Conservation (phyloP, 2,329 filamentous ascomycete genomes). For the Dactylellina drechsleri region DNA sequence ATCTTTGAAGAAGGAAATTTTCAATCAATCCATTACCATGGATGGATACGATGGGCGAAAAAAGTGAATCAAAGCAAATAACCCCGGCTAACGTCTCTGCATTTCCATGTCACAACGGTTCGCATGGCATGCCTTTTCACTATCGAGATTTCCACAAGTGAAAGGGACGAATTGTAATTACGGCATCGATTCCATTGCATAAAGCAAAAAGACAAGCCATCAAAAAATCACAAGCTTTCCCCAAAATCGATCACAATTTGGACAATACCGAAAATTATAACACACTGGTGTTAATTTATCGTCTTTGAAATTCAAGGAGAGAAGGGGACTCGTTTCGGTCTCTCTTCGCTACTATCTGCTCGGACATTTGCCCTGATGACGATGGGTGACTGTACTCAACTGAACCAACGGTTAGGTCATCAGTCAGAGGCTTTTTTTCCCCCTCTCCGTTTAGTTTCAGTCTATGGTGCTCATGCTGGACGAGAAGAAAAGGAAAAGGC, state of each 20-base stretch:
- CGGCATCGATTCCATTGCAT: not conserved
- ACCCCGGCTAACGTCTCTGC: conserved; percentile 46
- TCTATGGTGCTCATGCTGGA: conserved; percentile 33
- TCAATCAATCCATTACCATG: not conserved
- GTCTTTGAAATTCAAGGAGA: no score
- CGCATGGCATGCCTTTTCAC: not conserved
- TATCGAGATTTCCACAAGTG: not conserved
- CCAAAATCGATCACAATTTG: not conserved
- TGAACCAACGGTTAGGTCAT: conserved; percentile 25
- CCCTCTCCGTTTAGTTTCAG: conserved; percentile 15
- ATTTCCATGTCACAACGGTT: conserved; percentile 32
- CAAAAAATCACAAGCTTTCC: conserved; percentile 1
- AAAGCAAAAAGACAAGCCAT: not conserved
- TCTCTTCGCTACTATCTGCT: not conserved
- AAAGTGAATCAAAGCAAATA: no score
- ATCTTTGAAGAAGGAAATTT: no score
- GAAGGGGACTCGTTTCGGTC: conserved; percentile 8
- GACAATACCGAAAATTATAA: no score
- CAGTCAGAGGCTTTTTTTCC: conserved; percentile 33
- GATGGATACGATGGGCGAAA: no score
- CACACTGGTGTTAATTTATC: no score
- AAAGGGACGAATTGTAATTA: no score
- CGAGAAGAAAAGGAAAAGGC: conserved; percentile 19
- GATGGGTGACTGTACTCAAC: not conserved
- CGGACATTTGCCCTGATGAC: not conserved